Conservation (phyloP, 169 alveolate genomes). For the Babesia bovis region DNA sequence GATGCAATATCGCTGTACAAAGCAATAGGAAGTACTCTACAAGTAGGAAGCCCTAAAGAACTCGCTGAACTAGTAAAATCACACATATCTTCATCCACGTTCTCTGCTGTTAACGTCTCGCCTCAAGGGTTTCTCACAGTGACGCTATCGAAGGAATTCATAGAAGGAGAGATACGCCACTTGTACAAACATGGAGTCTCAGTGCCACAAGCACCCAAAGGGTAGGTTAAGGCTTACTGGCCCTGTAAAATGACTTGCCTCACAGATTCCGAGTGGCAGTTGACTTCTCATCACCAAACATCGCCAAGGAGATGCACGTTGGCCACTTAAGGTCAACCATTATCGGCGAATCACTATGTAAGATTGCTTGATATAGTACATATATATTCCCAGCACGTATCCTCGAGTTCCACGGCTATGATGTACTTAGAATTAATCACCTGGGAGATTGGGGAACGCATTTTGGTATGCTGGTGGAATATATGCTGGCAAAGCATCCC, state of each 20-base stretch:
- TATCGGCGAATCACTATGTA: slow-evolving; percentile 94
- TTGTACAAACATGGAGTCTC: slow-evolving; percentile 53
- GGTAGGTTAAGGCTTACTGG: slow-evolving; percentile 19
- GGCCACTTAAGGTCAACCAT: slow-evolving; percentile 99
- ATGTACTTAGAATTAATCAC: slow-evolving; percentile 90
- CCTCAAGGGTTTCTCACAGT: slow-evolving; percentile 79
- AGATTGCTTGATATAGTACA: slow-evolving; percentile 17
- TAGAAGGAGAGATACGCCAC: slow-evolving; percentile 50
- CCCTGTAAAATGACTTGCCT: neutral
- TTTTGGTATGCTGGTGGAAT: slow-evolving; percentile 97
- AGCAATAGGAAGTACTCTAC: slow-evolving; percentile 58
- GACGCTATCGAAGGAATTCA: slow-evolving; percentile 60
- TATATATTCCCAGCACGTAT: slow-evolving; percentile 26
- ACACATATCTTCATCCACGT: slow-evolving; percentile 57
- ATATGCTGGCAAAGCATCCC: slow-evolving; percentile 87
- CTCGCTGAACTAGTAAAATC: slow-evolving; percentile 73
- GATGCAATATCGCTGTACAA: slow-evolving; percentile 78
- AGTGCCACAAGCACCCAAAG: slow-evolving; percentile 53
- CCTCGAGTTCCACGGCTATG: slow-evolving; percentile 78
- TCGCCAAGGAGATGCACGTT: slow-evolving; percentile 99
- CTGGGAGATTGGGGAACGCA: slow-evolving; percentile 99
- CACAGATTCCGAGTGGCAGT: slow-evolving; percentile 82
- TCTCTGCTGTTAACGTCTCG: slow-evolving; percentile 78
- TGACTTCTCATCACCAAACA: slow-evolving; percentile 98
- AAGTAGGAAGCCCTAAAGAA: slow-evolving; percentile 75